Conservation (phyloP, 2,329 filamentous ascomycete species). For the Neofusicoccum parvum region DNA sequence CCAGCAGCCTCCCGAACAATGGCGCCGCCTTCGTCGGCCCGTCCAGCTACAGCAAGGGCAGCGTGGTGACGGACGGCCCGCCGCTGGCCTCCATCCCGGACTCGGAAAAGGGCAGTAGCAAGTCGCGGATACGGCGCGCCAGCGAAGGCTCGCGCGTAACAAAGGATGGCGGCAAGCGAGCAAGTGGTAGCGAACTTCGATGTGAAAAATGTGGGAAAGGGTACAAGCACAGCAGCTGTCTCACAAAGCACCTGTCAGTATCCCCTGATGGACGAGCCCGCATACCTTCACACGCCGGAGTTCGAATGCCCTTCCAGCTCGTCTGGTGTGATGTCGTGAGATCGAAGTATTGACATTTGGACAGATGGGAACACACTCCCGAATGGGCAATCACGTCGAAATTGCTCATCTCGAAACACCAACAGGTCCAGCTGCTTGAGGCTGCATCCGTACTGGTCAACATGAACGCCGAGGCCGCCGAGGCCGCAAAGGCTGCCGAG, state of each 20-base stretch:
- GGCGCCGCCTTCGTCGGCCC: slow-evolving; percentile 37
- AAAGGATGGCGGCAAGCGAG: slow-evolving; percentile 75
- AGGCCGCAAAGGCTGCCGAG: slow-evolving; percentile 67
- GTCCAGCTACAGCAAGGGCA: slow-evolving; percentile 53
- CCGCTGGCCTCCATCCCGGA: slow-evolving; percentile 53
- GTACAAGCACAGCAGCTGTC: slow-evolving; percentile 99
- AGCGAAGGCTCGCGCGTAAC: slow-evolving; percentile 82
- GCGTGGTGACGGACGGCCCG: slow-evolving; percentile 71
- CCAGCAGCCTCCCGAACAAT: slow-evolving; percentile 67
- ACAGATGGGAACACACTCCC: slow-evolving; percentile 98
- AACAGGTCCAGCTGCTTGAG: slow-evolving; percentile 96
- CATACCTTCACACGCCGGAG: slow-evolving; percentile 44
- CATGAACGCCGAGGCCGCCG: slow-evolving; percentile 71
- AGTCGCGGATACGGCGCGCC: slow-evolving; percentile 61
- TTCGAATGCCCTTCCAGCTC: slow-evolving; percentile 37
- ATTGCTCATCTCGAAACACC: slow-evolving; percentile 97
- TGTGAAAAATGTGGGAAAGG: slow-evolving; percentile 99
- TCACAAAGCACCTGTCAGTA: slow-evolving; percentile 99
- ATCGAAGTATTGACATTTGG: slow-evolving; percentile 18
- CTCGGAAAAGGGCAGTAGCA: slow-evolving; percentile 52
- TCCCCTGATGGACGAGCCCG: slow-evolving; percentile 53
- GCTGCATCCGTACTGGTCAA: slow-evolving; percentile 93
- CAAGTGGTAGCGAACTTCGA: slow-evolving; percentile 80
- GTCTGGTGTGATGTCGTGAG: neutral
- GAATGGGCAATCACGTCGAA: slow-evolving; percentile 98